Evolutionary conservation across 805 yeast species (phyloP), one percentile per base, ranked within the genome.

Genomic region (Wickerhamomyces silvicola): DNA sequence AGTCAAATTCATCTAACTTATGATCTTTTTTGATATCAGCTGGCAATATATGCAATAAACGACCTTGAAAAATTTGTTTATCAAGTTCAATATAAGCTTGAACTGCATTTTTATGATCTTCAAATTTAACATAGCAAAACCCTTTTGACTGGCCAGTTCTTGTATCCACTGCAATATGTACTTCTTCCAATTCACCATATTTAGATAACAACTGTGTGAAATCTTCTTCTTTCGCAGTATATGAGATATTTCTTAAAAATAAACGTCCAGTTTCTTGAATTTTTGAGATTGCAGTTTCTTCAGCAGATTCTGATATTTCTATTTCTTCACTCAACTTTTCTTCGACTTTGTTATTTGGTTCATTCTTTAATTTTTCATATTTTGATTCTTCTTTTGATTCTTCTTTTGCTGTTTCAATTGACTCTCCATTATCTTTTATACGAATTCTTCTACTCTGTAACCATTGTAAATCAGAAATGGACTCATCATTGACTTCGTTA

Each of bases 81-180:
- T 92, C 98, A 31, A 88, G 64, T 10, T 68, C 72, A 22, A 68
- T 57, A 53, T 67, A 88, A 0, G 97, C 97, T 18, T 60, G 52
- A 2, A 81, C 75, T 0, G 98, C 98, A 51, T 80, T 79, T 8
- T 71, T 70, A 8, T 80, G 66, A 39, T 73, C 65, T n/a, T 56
- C 60, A 51, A 81, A 92, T 52, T 79, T 76, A 10, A 87, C 68
- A 50, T 88, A 88, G 0, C 92, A 95, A 56, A 86, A 85, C 1
- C 98, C 98, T 58, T 92, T 92, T 2, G 95, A 81, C 46, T 77
- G 73, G 9, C 94, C 94, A 0, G 94, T 84, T 60, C 92, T 74
- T 4, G 94, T 80, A 52, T 90, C 97, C 22, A 87, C 57, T 1
- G 98, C 96, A 46, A 92, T 66, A 57, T 92, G 98, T 2, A 86